These are phyloP conservation scores for Aspergillus sp. DNA, from an alignment of 2,329 filamentous ascomycete genomes.

Conservation along the genomic window DNA sequence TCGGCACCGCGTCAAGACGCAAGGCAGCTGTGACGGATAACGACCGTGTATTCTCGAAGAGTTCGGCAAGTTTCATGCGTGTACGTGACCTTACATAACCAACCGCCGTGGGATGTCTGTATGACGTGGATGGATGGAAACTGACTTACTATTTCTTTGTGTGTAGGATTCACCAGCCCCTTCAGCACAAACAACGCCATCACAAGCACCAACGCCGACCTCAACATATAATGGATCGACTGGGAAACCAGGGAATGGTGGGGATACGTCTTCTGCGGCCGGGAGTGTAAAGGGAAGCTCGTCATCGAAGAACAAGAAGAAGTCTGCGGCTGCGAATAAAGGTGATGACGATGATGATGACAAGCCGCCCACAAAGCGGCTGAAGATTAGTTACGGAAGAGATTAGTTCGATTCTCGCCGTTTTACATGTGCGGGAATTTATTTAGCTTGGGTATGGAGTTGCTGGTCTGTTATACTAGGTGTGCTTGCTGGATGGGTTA, in stretches of 20 bases:
- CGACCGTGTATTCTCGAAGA: constrained; percentile 50
- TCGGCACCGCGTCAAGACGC: constrained; percentile 34
- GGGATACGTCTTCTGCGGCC: constrained; percentile 22
- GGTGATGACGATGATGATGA: constrained; percentile 34
- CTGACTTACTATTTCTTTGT: neutral
- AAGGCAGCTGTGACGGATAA: constrained; percentile 47
- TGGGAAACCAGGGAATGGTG: constrained; percentile 29
- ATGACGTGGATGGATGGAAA: too few species aligned
- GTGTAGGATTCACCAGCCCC: constrained; percentile 44
- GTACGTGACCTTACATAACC: constrained; percentile 30
- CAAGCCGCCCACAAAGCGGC: constrained; percentile 42
- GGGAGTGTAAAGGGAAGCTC: constrained; percentile 34
- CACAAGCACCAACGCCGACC: constrained; percentile 47
- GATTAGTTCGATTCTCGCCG: constrained; percentile 29
- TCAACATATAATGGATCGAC: constrained; percentile 34
- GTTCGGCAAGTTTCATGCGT: constrained; percentile 50
- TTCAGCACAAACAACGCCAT: constrained; percentile 48
- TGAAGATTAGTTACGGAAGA: constrained; percentile 48
- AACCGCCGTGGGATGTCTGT: too few species aligned
- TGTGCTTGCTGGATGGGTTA: neutral
- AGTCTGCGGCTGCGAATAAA: constrained; percentile 27
- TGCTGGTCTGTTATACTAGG: neutral
- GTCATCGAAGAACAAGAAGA: constrained; percentile 46
- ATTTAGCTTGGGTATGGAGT: neutral
- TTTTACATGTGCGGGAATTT: neutral